phyloP scores from a whole-genome alignment of 2,329 filamentous ascomycete genomes.

The Byssothecium circinans region DNA sequence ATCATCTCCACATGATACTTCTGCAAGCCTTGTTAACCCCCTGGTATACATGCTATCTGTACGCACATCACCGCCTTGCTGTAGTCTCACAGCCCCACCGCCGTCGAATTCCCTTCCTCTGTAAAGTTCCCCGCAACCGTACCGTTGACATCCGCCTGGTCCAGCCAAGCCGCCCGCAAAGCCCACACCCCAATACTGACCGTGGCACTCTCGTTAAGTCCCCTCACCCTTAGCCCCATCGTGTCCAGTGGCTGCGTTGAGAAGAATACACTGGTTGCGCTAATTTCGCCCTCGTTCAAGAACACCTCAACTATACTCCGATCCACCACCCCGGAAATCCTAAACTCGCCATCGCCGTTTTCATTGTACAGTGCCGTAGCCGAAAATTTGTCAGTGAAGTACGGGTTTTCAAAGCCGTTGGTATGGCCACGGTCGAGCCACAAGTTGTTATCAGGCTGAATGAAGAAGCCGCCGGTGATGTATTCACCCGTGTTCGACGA shows the following conservation, averaged over 20 bases:
- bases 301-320: conserved; percentile 59
- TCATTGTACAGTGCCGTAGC: conserved; percentile 31
- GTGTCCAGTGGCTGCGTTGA: conserved; percentile 48
- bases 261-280: conserved; percentile 56
- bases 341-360: conserved; percentile 33
- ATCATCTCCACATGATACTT: too few relatives aligned
- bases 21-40: too few relatives aligned
- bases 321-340: conserved; percentile 56
- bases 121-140: conserved; percentile 43
- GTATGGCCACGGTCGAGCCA: conserved; percentile 56
- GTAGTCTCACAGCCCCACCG: too few relatives aligned
- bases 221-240: conserved; percentile 35
- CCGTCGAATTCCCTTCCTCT: background rate
- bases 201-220: conserved; percentile 38
- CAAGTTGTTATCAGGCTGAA: conserved; percentile 48
- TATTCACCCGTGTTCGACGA: conserved; percentile 54
- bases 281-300: conserved; percentile 54
- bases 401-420: conserved; percentile 55
- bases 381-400: conserved; percentile 60
- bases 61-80: too few relatives aligned
- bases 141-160: conserved; percentile 26
- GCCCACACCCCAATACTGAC: conserved; percentile 46
- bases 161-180: conserved; percentile 44
- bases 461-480: conserved; percentile 53
- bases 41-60: too few relatives aligned